Percentiles rank a stretch among this genome's conserved stretches.
Evolutionary conservation across 2,329 filamentous ascomycete genomes (phyloP).

Genomic region (Chrysosporium keratinophilum): DNA sequence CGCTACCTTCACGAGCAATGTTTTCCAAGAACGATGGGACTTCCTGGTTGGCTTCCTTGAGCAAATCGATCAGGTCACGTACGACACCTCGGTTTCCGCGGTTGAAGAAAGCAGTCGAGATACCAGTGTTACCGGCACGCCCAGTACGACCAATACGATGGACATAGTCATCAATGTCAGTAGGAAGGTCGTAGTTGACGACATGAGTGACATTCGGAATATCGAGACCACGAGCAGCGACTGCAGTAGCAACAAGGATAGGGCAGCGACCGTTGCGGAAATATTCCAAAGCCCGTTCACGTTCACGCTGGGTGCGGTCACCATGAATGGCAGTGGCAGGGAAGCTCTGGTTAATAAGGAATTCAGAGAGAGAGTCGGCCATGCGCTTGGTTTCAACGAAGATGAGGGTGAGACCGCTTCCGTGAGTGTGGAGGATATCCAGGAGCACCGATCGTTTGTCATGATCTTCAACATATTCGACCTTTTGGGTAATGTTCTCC

Average conservation of each 20-base stretch:
- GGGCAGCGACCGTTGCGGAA: conserved; percentile 94
- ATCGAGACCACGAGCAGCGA: conserved; percentile 82
- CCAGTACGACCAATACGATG: conserved; percentile 99
- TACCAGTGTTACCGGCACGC: conserved; percentile 97
- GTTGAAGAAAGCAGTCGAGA: conserved; percentile 99
- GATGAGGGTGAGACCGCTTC: conserved; percentile 79
- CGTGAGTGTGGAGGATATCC: conserved; percentile 90
- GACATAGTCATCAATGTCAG: conserved; percentile 97
- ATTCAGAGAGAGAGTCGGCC: conserved; percentile 95
- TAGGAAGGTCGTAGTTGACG: conserved; percentile 98
- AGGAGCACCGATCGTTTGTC: conserved; percentile 98
- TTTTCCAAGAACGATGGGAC: conserved; percentile 89
- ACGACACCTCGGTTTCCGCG: conserved; percentile 97
- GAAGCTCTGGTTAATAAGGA: conserved; percentile 97
- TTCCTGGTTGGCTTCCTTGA: conserved; percentile 98
- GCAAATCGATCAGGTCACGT: conserved; percentile 87
- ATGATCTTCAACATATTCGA: conserved; percentile 91
- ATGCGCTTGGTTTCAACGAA: conserved; percentile 99
- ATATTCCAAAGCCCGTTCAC: conserved; percentile 94
- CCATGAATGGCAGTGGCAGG: conserved; percentile 97
- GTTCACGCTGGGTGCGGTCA: conserved; percentile 95
- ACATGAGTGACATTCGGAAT: conserved; percentile 96
- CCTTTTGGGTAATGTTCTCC: conserved; percentile 99
- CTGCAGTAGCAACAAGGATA: conserved; percentile 91
- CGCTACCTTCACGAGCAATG: conserved; percentile 85